Conservation (phyloP, 768 basidiomycete genomes). For the Leccinum variicolor region DNA sequence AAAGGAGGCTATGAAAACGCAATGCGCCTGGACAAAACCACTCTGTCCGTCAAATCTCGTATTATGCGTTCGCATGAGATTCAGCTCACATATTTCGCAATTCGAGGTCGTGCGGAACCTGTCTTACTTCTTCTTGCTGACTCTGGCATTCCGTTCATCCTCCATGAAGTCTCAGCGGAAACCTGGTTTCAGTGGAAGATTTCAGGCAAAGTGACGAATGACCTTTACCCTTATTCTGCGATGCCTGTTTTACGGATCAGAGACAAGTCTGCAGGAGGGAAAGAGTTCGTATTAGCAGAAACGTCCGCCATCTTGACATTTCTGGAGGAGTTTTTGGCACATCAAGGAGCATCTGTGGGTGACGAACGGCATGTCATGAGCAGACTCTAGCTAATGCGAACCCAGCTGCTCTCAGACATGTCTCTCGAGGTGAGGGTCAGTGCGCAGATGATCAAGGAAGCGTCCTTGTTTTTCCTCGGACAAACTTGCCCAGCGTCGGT, state of each 20-base stretch:
- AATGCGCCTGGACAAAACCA: background rate
- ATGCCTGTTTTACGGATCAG: constrained; percentile 25
- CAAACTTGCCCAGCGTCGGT: constrained; percentile 1
- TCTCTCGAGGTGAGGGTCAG: constrained; percentile 15
- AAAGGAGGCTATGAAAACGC: no score
- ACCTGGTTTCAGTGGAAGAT: constrained; percentile 18
- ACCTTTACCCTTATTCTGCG: constrained; percentile 21
- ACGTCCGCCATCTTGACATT: constrained; percentile 25
- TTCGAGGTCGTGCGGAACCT: constrained; percentile 27
- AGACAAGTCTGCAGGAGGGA: constrained; percentile 3
- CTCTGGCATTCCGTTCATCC: constrained; percentile 19
- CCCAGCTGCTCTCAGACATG: constrained; percentile 16
- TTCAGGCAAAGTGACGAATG: constrained; percentile 12
- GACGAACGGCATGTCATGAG: background rate
- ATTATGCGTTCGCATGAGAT: constrained; percentile 13
- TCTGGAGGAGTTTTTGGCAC: constrained; percentile 20
- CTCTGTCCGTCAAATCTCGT: background rate
- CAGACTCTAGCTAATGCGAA: background rate
- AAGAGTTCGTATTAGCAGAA: constrained; percentile 21
- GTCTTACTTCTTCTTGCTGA: constrained; percentile 25
- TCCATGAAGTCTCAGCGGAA: constrained; percentile 15
- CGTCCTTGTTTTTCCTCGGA: constrained; percentile 22
- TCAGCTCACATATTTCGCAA: constrained; percentile 19
- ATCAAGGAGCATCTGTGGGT: constrained; percentile 14
- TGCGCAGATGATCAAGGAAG: constrained; percentile 22